phyloP scores from a whole-genome alignment of 2,329 filamentous ascomycete genomes.

The Diaporthe aspalathi region DNA sequence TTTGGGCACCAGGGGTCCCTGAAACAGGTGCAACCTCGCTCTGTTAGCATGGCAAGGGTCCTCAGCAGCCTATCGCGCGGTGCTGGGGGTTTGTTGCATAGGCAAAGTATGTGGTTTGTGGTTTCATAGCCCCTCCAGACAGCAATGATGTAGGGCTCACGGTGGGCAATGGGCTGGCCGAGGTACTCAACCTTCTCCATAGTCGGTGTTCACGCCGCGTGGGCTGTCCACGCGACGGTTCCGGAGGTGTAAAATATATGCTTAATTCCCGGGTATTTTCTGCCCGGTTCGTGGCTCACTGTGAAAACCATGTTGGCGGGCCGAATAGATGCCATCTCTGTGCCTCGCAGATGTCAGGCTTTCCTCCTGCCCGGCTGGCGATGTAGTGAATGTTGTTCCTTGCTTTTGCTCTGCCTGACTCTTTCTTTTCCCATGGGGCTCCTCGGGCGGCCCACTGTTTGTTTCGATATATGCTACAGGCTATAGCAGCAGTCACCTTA shows the following conservation, averaged over 20 bases:
- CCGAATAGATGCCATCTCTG: neutral
- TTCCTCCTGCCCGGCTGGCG: neutral
- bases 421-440: neutral
- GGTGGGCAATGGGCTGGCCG: neutral
- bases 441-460: slow-evolving; percentile 1
- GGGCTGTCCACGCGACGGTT: neutral
- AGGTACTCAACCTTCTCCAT: neutral
- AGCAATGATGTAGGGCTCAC: neutral
- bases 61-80: slow-evolving; percentile 9
- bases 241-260: slow-evolving; percentile 14
- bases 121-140: slow-evolving; percentile 9
- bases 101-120: slow-evolving; percentile 9
- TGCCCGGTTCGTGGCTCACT: neutral
- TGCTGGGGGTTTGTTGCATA: neutral
- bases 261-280: slow-evolving; percentile 1
- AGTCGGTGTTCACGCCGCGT: slow-evolving; percentile 8
- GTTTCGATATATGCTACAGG: neutral
- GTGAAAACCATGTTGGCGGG: slow-evolving; percentile 1
- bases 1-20: slow-evolving; percentile 9
- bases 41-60: neutral
- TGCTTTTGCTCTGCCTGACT: neutral
- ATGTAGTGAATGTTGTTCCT: neutral
- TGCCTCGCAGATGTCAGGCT: neutral
- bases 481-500: slow-evolving; percentile 4
- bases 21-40: slow-evolving; percentile 28